Evolutionary conservation across 352 stramenopile species (phyloP).

Genomic region (Pythium chondricola): DNA sequence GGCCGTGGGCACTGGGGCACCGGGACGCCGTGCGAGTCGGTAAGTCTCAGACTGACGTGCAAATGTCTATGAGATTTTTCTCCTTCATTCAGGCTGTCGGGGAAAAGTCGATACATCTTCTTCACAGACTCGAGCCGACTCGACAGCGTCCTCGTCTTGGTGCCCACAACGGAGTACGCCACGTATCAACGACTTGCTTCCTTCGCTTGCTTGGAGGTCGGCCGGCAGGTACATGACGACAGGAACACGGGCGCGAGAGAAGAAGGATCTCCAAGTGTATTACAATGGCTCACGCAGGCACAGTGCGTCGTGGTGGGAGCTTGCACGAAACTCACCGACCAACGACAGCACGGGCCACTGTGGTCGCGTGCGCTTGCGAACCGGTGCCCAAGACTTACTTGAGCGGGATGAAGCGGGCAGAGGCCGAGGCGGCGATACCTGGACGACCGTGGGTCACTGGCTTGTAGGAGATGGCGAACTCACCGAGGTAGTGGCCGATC

Average conservation of each 20-base stretch:
- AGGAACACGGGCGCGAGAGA: too few species aligned
- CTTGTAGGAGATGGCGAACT: conserved; percentile 99
- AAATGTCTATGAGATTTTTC: conserved; percentile 63
- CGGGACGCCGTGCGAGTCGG: background rate
- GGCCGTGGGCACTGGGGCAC: too few species aligned
- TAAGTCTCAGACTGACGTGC: conserved; percentile 86
- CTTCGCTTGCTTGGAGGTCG: too few species aligned
- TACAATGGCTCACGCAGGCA: conserved; percentile 81
- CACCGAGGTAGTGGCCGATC: conserved; percentile 99
- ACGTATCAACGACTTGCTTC: too few species aligned
- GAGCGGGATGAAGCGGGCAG: conserved; percentile 99
- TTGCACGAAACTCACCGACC: too few species aligned
- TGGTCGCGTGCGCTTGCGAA: too few species aligned
- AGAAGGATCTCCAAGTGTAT: conserved; percentile 42
- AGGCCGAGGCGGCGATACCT: conserved; percentile 97
- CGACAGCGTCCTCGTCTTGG: too few species aligned
- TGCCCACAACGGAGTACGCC: too few species aligned
- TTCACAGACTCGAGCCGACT: conserved; percentile 20
- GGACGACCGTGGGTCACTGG: conserved; percentile 97
- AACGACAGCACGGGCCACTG: too few species aligned
- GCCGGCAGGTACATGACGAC: too few species aligned
- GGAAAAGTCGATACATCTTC: conserved; percentile 14
- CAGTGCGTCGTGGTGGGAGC: too few species aligned
- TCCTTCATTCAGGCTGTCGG: conserved; percentile 9
- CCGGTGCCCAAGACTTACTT: conserved; percentile 80